Conservation (phyloP, 495 filamentous ascomycete genomes). For the Venustampulla echinocandica region DNA sequence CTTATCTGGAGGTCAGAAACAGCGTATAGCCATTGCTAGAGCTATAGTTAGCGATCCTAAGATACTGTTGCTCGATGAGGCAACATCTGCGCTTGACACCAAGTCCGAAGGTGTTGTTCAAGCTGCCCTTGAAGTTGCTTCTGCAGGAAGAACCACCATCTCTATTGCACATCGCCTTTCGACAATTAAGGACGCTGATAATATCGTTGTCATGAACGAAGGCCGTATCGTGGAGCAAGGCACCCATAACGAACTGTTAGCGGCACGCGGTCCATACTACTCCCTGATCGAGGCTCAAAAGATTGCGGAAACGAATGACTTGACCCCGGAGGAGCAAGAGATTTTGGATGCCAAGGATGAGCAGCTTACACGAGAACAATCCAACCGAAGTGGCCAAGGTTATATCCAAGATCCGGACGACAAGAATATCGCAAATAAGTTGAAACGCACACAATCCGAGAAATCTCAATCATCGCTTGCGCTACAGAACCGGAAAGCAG, state of each 20-base stretch:
- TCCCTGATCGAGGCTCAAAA: constrained; percentile 73
- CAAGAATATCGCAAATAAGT: constrained; percentile 40
- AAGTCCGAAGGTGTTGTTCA: constrained; percentile 94
- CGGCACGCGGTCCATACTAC: constrained; percentile 54
- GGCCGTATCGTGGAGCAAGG: constrained; percentile 88
- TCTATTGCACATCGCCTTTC: constrained; percentile 92
- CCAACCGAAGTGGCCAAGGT: constrained; percentile 23
- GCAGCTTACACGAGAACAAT: constrained; percentile 38
- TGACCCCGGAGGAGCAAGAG: constrained; percentile 38
- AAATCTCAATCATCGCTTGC: constrained; percentile 64
- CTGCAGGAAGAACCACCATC: constrained; percentile 89
- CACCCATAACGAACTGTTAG: constrained; percentile 63
- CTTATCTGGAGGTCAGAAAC: constrained; percentile 90
- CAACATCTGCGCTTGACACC: constrained; percentile 90
- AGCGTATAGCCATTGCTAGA: constrained; percentile 79
- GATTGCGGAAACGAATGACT: constrained; percentile 58
- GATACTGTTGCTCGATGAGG: constrained; percentile 89
- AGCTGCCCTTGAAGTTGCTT: constrained; percentile 78
- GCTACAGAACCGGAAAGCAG: constrained; percentile 42
- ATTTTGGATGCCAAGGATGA: constrained; percentile 36
- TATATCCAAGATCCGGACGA: constrained; percentile 50
- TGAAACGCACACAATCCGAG: constrained; percentile 53
- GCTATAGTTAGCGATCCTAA: constrained; percentile 93
- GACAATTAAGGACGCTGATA: constrained; percentile 88
- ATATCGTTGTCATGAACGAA: constrained; percentile 86